Evolutionary conservation across 768 basidiomycete genomes (phyloP).

Genomic region (Collybiopsis confluens): DNA sequence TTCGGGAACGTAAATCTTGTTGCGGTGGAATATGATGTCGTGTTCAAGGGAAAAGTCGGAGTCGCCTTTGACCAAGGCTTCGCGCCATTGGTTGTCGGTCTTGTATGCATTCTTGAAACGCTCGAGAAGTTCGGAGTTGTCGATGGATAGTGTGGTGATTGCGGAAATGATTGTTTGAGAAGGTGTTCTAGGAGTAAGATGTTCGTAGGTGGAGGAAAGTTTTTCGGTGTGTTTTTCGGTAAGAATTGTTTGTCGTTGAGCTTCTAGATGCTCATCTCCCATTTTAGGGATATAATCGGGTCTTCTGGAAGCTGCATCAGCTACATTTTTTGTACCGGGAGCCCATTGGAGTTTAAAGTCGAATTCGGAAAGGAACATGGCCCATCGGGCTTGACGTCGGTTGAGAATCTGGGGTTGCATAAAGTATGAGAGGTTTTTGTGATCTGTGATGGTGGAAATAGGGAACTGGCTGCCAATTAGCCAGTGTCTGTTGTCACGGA

Average conservation of each 20-base stretch:
- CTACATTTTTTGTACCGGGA: conserved; percentile 25
- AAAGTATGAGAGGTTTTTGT: conserved; percentile 44
- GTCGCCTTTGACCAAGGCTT: too few relatives aligned
- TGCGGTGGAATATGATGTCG: conserved; percentile 20
- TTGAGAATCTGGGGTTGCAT: conserved; percentile 31
- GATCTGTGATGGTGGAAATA: conserved; percentile 24
- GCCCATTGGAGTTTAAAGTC: too few relatives aligned
- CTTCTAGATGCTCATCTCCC: conserved; percentile 15
- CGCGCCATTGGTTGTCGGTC: conserved; percentile 14
- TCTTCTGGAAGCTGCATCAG: conserved; percentile 26
- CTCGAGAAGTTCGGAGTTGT: conserved; percentile 12
- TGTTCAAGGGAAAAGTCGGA: too few relatives aligned
- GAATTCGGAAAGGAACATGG: too few relatives aligned
- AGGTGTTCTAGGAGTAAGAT: neutral
- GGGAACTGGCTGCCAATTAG: conserved; percentile 22
- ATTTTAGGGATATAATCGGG: conserved; percentile 24
- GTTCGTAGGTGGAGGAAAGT: conserved; percentile 11
- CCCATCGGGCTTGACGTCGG: too few relatives aligned
- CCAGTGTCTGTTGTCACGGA: conserved; percentile 30
- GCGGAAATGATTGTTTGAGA: neutral
- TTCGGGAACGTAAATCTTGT: conserved; percentile 27
- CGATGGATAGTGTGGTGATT: conserved; percentile 14
- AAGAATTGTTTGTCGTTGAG: conserved; percentile 12
- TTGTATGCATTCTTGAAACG: conserved; percentile 14
- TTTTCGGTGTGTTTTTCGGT: too few relatives aligned